Conservation (phyloP, 2,329 filamentous ascomycete species). For the Alternaria panax region DNA sequence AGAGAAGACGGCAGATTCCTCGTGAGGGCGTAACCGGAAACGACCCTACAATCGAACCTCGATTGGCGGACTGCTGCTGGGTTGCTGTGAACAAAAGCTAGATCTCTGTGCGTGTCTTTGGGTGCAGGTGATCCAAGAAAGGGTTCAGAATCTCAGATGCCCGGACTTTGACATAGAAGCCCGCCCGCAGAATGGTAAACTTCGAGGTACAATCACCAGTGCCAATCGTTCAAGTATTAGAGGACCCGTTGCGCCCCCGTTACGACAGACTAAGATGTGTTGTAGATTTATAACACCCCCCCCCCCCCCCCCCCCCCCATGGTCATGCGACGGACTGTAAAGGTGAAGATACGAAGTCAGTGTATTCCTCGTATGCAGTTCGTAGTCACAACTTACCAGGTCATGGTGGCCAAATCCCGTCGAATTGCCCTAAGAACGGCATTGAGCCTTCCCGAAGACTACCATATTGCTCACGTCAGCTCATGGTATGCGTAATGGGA, state of each 20-base stretch:
- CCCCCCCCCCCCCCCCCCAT: no score
- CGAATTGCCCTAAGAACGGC: background rate
- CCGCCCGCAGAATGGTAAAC: background rate
- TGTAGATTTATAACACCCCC: background rate
- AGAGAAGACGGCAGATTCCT: conserved; percentile 21
- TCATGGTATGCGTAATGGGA: background rate
- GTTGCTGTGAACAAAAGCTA: background rate
- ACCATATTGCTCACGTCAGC: background rate
- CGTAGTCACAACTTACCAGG: no score
- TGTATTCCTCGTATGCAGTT: no score
- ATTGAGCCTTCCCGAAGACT: background rate
- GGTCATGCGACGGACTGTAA: background rate
- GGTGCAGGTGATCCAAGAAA: background rate
- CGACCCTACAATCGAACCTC: background rate
- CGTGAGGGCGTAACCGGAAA: background rate
- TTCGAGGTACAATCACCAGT: background rate
- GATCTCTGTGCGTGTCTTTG: background rate
- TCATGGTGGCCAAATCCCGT: background rate
- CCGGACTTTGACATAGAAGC: background rate
- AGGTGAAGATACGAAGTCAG: no score
- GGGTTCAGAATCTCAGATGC: background rate
- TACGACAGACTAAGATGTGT: background rate
- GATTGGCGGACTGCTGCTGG: background rate
- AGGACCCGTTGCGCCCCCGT: background rate
- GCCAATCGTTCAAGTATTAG: background rate